These are phyloP conservation scores for Inosperma sp. DNA, from an alignment of 768 basidiomycete species.

Conservation along the genomic window DNA sequence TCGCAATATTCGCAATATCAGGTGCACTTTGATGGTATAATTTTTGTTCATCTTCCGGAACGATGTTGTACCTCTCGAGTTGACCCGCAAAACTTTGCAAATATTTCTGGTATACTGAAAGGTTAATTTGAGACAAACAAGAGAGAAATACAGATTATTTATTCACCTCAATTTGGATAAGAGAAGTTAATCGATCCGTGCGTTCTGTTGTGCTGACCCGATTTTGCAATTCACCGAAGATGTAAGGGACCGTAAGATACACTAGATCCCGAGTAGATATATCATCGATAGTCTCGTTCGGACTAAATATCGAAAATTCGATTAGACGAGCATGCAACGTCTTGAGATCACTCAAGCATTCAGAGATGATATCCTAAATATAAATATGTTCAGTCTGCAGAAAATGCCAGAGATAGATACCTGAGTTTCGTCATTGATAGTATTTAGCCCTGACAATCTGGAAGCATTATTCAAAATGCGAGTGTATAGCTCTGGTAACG, in stretches of 20 bases:
- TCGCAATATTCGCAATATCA: slow-evolving; percentile 57
- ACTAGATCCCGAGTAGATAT: slow-evolving; percentile 71
- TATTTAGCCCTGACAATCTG: slow-evolving; percentile 24
- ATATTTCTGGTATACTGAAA: slow-evolving; percentile 40
- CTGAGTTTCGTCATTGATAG: slow-evolving; percentile 42
- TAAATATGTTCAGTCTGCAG: neutral
- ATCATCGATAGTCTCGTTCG: slow-evolving; percentile 80
- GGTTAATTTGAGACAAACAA: slow-evolving; percentile 1
- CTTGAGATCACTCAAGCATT: slow-evolving; percentile 52
- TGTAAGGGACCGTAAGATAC: slow-evolving; percentile 71
- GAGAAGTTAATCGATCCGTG: slow-evolving; percentile 50
- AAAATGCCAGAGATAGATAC: slow-evolving; percentile 19
- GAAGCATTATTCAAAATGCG: slow-evolving; percentile 1
- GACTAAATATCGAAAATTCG: slow-evolving; percentile 69
- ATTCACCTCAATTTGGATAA: slow-evolving; percentile 58
- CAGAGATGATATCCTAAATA: slow-evolving; percentile 53
- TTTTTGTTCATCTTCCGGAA: slow-evolving; percentile 55
- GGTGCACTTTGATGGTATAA: slow-evolving; percentile 49
- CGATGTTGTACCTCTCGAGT: slow-evolving; percentile 62
- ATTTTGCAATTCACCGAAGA: slow-evolving; percentile 59
- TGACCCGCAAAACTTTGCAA: slow-evolving; percentile 42
- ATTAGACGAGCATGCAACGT: slow-evolving; percentile 49
- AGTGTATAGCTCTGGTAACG: slow-evolving; percentile 31
- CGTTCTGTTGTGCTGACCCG: slow-evolving; percentile 53
- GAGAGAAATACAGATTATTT: neutral